phyloP scores from a whole-genome alignment of 495 filamentous ascomycete species.

The Neurospora sp. region DNA sequence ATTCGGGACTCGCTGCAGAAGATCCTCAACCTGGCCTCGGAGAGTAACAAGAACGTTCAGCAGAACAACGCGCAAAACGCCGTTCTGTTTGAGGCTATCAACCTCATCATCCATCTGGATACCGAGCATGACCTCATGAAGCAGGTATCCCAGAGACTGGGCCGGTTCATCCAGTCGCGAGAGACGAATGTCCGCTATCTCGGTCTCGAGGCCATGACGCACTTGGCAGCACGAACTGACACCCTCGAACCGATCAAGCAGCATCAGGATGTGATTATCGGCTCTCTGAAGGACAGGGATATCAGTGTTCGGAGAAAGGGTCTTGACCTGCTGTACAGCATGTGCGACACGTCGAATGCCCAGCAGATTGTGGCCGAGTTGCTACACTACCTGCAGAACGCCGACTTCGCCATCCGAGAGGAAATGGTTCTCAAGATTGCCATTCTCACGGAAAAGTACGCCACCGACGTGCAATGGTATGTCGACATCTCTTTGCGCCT shows the following conservation, averaged over 20 bases:
- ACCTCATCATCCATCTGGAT: slow-evolving; percentile 97
- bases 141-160: slow-evolving; percentile 87
- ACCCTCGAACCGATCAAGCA: slow-evolving; percentile 97
- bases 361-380: slow-evolving; percentile 89
- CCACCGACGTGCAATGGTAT: slow-evolving; percentile 98
- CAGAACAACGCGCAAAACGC: slow-evolving; percentile 99
- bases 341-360: slow-evolving; percentile 93
- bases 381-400: slow-evolving; percentile 86
- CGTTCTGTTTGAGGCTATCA: slow-evolving; percentile 96
- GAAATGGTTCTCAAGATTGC: slow-evolving; percentile 99
- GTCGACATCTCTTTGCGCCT: slow-evolving; percentile 94
- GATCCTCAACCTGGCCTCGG: slow-evolving; percentile 81
- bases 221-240: slow-evolving; percentile 89
- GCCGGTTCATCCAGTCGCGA: slow-evolving; percentile 91
- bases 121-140: slow-evolving; percentile 94
- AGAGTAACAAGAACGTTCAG: slow-evolving; percentile 96
- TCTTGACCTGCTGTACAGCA: slow-evolving; percentile 95
- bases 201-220: slow-evolving; percentile 95
- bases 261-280: slow-evolving; percentile 91
- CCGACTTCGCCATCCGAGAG: slow-evolving; percentile 94
- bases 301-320: slow-evolving; percentile 96
- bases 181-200: slow-evolving; percentile 98
- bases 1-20: slow-evolving; percentile 87
- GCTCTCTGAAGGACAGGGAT: slow-evolving; percentile 87
- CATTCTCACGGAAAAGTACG: slow-evolving; percentile 96